Base-by-base conservation (phyloP, 345 rosid genomes). In the Hibiscus trionum region DNA sequence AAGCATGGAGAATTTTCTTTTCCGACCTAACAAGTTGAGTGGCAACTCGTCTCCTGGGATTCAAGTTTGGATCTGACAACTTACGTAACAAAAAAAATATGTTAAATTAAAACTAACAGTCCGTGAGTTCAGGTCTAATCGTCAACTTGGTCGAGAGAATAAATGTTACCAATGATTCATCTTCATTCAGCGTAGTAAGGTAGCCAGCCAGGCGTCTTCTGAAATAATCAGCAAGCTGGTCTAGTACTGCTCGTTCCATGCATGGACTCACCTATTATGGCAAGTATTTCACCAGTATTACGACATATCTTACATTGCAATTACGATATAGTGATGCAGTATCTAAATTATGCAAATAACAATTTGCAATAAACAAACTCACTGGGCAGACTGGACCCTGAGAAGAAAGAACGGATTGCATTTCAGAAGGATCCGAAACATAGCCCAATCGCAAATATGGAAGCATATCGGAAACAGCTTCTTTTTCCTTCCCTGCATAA, bases 351-450 rank as follows among this genome's bases (percentile, higher is more conserved):
- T 1, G 62, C 27, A 29, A 63, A 11, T 11, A 11, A 12, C 49
- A 73, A 39, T 21, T 56, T 56, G 61, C 61, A 56, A 10, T 9
- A 56, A 56, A 63, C 11, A 15, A 82, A 84, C 92, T 86, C 84
- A 94, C 97, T 7, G 87, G 86, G 78, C 98, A 94, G 73, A 94
- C 82, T 66, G 98, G 98, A 80, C 98, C 98, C 77, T 86, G 96
- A 53, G 98, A 94, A 37, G 96, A 94, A 80, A 94, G 88, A 71
- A 91, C 97, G 29, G 95, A 86, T 76, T 86, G 87, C 98, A 94
- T 90, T 76, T 94, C 98, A 29, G 86, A 84, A 77, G 96, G 84
- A 79, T 94, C 97, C 15, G 97, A 84, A 79, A 94, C 95, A 80
- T 87, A 91, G 73, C 98, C 95, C 83, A 94, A 74, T 52, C 97